These are phyloP conservation scores for Berkeleyomyces basicola DNA, from an alignment of 2,329 filamentous ascomycete species.

Conservation along the genomic window DNA sequence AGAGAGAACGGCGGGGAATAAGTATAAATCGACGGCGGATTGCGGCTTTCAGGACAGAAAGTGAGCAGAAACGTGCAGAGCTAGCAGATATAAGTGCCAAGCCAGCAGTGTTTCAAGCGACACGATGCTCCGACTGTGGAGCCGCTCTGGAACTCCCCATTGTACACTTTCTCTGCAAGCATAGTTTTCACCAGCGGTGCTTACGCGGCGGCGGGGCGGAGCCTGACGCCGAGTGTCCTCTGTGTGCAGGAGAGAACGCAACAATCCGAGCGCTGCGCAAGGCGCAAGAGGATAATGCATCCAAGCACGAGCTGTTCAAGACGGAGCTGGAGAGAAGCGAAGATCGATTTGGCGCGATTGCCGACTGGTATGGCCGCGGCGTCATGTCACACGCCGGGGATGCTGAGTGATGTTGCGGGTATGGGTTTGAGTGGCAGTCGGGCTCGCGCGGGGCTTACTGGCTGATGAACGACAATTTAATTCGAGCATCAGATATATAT, in stretches of 20 bases:
- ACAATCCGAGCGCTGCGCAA: slow-evolving; percentile 76
- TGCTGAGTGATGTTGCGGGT: not conserved
- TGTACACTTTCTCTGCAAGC: slow-evolving; percentile 93
- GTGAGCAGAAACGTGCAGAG: slow-evolving; percentile 60
- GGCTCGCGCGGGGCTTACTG: not conserved
- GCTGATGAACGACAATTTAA: too few relatives aligned
- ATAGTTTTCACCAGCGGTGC: slow-evolving; percentile 89
- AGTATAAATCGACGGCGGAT: slow-evolving; percentile 64
- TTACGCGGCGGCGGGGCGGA: slow-evolving; percentile 35
- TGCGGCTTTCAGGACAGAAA: slow-evolving; percentile 68
- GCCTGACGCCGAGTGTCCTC: slow-evolving; percentile 62
- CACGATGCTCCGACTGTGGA: slow-evolving; percentile 70
- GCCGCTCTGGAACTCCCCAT: slow-evolving; percentile 67
- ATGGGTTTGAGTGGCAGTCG: not conserved
- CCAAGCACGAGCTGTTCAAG: slow-evolving; percentile 77
- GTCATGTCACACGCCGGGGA: slow-evolving; percentile 51
- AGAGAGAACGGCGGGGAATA: slow-evolving; percentile 76
- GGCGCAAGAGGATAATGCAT: slow-evolving; percentile 73
- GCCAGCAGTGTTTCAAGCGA: slow-evolving; percentile 78
- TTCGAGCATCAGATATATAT: too few relatives aligned
- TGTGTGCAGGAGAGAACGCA: slow-evolving; percentile 69
- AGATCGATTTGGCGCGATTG: slow-evolving; percentile 78
- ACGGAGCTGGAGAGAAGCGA: slow-evolving; percentile 59
- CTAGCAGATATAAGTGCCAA: slow-evolving; percentile 61
- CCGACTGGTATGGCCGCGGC: slow-evolving; percentile 86